phyloP scores from a whole-genome alignment of 208 protist genomes.

The Trypanosoma grayi region DNA sequence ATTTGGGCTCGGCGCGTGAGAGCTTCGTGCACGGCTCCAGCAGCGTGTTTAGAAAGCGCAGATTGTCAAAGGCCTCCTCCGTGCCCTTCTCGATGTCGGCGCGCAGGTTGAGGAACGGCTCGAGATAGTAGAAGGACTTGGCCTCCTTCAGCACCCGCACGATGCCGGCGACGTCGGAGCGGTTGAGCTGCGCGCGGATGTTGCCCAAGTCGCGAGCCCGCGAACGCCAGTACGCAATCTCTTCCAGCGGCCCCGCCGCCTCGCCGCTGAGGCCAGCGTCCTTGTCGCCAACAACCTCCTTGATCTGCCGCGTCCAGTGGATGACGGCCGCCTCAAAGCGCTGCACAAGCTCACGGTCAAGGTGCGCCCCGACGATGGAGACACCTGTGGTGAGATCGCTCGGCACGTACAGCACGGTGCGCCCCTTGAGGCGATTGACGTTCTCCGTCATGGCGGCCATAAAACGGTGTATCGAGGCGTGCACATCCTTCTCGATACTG shows the following conservation, averaged over 20 bases:
- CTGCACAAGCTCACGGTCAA: constrained; percentile 95
- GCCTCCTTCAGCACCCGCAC: constrained; percentile 88
- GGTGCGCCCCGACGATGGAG: constrained; percentile 51
- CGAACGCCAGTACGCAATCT: constrained; percentile 96
- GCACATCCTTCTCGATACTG: constrained; percentile 96
- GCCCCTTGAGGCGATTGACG: constrained; percentile 91
- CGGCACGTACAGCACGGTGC: constrained; percentile 98
- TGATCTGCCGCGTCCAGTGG: constrained; percentile 99
- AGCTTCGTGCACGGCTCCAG: constrained; percentile 93
- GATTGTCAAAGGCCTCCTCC: constrained; percentile 95
- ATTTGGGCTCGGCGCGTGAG: constrained; percentile 63
- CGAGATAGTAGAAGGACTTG: constrained; percentile 94
- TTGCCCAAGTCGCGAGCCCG: constrained; percentile 93
- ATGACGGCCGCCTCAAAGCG: constrained; percentile 96
- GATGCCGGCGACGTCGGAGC: constrained; percentile 87
- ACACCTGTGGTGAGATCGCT: constrained; percentile 68
- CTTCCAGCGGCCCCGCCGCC: constrained; percentile 90
- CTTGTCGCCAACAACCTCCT: constrained; percentile 94
- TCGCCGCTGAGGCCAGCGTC: constrained; percentile 57
- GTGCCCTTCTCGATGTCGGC: constrained; percentile 92
- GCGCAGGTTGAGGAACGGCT: constrained; percentile 93
- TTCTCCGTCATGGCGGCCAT: constrained; percentile 97
- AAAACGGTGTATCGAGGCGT: constrained; percentile 94
- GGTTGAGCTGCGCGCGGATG: constrained; percentile 94
- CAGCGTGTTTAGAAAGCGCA: constrained; percentile 94